Conservation (phyloP, 495 filamentous ascomycete genomes). For the Sordaria brevicollis region DNA sequence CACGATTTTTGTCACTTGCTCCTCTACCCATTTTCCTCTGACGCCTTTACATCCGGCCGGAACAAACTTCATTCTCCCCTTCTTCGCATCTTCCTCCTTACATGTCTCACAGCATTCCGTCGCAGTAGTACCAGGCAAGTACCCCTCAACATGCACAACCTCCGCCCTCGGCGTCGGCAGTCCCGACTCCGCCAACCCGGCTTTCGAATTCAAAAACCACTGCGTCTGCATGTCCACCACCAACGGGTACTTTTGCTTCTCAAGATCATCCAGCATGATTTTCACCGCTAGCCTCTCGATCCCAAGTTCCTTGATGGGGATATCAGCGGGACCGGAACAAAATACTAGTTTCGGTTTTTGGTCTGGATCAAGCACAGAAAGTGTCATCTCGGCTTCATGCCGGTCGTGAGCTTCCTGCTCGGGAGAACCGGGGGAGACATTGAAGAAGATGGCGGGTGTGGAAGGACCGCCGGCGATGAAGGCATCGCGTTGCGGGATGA, state of each 20-base stretch:
- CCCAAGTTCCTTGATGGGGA: constrained; percentile 10
- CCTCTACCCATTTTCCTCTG: constrained; percentile 12
- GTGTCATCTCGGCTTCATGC: constrained; percentile 18
- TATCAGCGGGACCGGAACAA: constrained; percentile 14
- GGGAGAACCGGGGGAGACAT: neutral
- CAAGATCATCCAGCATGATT: constrained; percentile 14
- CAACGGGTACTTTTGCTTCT: constrained; percentile 6
- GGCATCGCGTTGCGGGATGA: constrained; percentile 24
- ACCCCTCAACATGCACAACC: constrained; percentile 8
- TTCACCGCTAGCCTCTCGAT: constrained; percentile 20
- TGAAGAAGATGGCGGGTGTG: constrained; percentile 17
- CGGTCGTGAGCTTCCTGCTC: constrained; percentile 10
- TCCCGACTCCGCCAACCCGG: constrained; percentile 11
- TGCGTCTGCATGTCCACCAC: constrained; percentile 16
- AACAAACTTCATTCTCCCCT: constrained; percentile 3
- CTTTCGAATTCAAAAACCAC: constrained; percentile 24
- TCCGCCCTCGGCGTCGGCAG: constrained; percentile 15
- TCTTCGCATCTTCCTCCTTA: neutral
- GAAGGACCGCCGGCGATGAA: constrained; percentile 15
- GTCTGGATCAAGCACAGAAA: constrained; percentile 11
- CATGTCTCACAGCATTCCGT: constrained; percentile 13
- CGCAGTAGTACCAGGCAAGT: neutral
- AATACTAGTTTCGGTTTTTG: constrained; percentile 21
- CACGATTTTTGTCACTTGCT: constrained; percentile 11
- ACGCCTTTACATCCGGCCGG: constrained; percentile 11